Evolutionary conservation across 148 eudicot species (phyloP), one percentile per base, ranked within the genome.

Genomic region (Cornus kousa): DNA sequence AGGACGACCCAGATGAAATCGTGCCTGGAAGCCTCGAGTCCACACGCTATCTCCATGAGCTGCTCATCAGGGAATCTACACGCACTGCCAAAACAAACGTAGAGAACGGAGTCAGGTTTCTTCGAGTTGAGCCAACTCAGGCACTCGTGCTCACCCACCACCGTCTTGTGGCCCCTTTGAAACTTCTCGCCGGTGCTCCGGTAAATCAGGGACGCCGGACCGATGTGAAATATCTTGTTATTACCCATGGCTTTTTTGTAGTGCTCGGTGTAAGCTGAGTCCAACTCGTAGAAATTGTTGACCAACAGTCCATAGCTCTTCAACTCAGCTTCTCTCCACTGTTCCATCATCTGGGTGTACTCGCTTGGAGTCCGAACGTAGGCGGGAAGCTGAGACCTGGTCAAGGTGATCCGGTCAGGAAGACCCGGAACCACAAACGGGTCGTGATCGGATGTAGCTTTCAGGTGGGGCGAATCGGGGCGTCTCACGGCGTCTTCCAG

Each of bases 1-100:
- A 5, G 33, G 48, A 74, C 48, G 48, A 74, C 82, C 82, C 82
- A 80, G 23, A 80, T 55, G 68, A 80, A 80, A 14, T 35, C 3
- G 2, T 71, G 74, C 0, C 46, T 59, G 9, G 80, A 32, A 11
- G 53, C 67, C 9, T 78, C 80, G 10, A 70, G 74, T 46, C 68
- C 80, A 35, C 68, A 33, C 4, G 80, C 80, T 57, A 78, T 28
- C 66, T 78, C 80, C 68, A 57, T 78, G 53, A 78, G 68, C 74
- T 78, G 80, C 8, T 13, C 59, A 23, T 78, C 62, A 4, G 75
- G 69, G 39, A 78, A 78, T 23, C 13, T 20, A 53, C 70, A 60
- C 14, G 2, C 62, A 40, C 75, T 60, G 0, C 81, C 81, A 5
- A 60, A 78, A 9, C 75, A 78, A 19, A 78, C 43, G 62, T 71